phyloP scores from a whole-genome alignment of 2,329 filamentous ascomycete species.

The Lasiodiplodia gonubiensis region DNA sequence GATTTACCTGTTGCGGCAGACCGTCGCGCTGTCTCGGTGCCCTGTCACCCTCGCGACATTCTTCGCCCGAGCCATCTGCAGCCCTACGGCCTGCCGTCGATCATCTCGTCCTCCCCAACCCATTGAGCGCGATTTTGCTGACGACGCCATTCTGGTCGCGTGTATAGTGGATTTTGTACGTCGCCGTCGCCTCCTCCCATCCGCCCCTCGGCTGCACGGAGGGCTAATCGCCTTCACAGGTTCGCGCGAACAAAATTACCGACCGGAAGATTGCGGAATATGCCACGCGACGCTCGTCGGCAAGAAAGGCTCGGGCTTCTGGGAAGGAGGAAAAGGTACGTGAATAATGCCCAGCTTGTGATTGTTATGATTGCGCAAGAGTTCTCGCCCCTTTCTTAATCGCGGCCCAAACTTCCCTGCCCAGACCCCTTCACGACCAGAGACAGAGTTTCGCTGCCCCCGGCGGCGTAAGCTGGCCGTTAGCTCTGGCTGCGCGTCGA shows the following conservation, averaged over 20 bases:
- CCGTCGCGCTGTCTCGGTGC: slow-evolving; percentile 13
- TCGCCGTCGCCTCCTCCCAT: not conserved
- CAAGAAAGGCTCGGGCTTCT: slow-evolving; percentile 72
- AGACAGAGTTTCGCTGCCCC: slow-evolving; percentile 14
- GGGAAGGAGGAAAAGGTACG: slow-evolving; percentile 76
- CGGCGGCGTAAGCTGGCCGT: slow-evolving; percentile 17
- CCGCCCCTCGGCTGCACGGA: not conserved
- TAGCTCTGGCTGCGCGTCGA: not conserved
- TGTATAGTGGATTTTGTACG: slow-evolving; percentile 35
- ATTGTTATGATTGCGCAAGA: not conserved
- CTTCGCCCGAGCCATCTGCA: slow-evolving; percentile 26
- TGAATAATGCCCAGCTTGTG: slow-evolving; percentile 9
- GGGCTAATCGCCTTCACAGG: slow-evolving; percentile 43
- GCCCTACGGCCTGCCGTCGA: slow-evolving; percentile 27
- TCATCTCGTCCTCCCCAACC: slow-evolving; percentile 7
- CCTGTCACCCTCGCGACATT: slow-evolving; percentile 20
- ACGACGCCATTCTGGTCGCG: slow-evolving; percentile 2
- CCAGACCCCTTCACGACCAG: not conserved
- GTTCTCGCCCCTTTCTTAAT: not conserved
- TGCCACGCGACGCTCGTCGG: slow-evolving; percentile 75
- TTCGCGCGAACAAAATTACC: slow-evolving; percentile 80
- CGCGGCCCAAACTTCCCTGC: slow-evolving; percentile 1
- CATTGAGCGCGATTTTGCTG: slow-evolving; percentile 22
- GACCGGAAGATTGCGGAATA: slow-evolving; percentile 74
- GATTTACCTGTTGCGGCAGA: slow-evolving; percentile 5